phyloP scores from a whole-genome alignment of 192 early-diverging fungal species.

The Geranomyces michiganensis region DNA sequence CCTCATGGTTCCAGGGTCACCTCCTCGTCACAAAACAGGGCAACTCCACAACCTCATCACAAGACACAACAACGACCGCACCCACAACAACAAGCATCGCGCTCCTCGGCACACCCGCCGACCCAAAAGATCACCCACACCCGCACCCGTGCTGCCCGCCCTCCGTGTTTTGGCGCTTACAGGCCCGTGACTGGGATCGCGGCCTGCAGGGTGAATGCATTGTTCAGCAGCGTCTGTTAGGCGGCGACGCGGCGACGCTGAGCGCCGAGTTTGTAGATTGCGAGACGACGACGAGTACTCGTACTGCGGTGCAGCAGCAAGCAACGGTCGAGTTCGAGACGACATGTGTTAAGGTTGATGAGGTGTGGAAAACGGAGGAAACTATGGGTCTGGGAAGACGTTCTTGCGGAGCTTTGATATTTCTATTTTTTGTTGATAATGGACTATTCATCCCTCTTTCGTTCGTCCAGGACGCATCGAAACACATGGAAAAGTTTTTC shows the following conservation, averaged over 20 bases:
- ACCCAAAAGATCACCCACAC: constrained; percentile 12
- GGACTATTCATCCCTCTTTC: background rate
- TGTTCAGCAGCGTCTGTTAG: constrained; percentile 15
- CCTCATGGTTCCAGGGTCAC: constrained; percentile 34
- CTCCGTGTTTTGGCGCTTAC: constrained; percentile 20
- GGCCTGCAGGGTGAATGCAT: constrained; percentile 7
- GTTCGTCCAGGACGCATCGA: constrained; percentile 1
- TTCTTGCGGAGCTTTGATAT: background rate
- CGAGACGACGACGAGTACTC: background rate
- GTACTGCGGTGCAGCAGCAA: background rate
- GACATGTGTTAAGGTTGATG: constrained; percentile 25
- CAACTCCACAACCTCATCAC: background rate
- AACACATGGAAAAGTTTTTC: constrained; percentile 27
- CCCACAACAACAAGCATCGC: constrained; percentile 5
- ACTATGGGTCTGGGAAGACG: background rate
- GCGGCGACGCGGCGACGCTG: constrained; percentile 13
- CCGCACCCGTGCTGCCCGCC: constrained; percentile 26
- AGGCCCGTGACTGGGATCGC: constrained; percentile 16
- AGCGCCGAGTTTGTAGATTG: constrained; percentile 11
- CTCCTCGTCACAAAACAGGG: background rate
- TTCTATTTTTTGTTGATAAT: background rate
- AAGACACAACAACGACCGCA: background rate
- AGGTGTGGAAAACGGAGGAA: constrained; percentile 8
- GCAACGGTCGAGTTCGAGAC: constrained; percentile 25
- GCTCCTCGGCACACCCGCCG: constrained; percentile 20